phyloP scores from a whole-genome alignment of 192 early-diverging fungal genomes.

The Linnemannia zychae region DNA sequence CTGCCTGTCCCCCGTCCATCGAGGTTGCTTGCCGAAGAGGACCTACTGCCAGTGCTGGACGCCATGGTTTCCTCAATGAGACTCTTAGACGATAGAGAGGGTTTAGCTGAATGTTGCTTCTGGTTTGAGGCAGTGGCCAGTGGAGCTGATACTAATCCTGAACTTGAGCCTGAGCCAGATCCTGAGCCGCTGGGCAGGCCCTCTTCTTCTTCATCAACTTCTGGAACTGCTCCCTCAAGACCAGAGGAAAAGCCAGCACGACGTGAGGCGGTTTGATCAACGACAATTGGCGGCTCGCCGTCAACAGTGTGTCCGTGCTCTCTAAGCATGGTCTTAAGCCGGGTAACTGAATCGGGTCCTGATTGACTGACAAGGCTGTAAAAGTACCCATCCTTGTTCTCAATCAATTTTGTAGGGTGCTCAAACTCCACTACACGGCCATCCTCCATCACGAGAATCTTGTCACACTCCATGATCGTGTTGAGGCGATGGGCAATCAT shows the following conservation, averaged over 20 bases:
- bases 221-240: background rate
- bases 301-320: slow-evolving; percentile 51
- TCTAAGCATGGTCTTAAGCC: slow-evolving; percentile 44
- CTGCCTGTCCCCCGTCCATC: background rate
- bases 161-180: background rate
- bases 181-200: background rate
- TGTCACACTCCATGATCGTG: slow-evolving; percentile 69
- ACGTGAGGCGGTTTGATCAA: slow-evolving; percentile 1
- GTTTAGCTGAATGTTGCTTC: slow-evolving; percentile 11
- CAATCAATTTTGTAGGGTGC: slow-evolving; percentile 47
- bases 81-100: background rate
- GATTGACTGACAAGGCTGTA: slow-evolving; percentile 50
- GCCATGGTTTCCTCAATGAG: background rate
- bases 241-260: background rate
- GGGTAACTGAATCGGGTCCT: slow-evolving; percentile 47
- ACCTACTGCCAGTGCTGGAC: background rate
- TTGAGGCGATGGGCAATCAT: slow-evolving; percentile 76
- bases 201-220: slow-evolving; percentile 19
- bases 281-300: slow-evolving; percentile 17
- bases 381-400: slow-evolving; percentile 57
- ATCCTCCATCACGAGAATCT: slow-evolving; percentile 64
- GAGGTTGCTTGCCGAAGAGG: slow-evolving; percentile 7
- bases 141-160: background rate
- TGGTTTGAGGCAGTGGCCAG: too few relatives aligned
- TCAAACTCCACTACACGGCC: slow-evolving; percentile 65